These are phyloP conservation scores for Berkeleyomyces rouxiae DNA, from an alignment of 2,329 filamentous ascomycete genomes.

Conservation along the genomic window DNA sequence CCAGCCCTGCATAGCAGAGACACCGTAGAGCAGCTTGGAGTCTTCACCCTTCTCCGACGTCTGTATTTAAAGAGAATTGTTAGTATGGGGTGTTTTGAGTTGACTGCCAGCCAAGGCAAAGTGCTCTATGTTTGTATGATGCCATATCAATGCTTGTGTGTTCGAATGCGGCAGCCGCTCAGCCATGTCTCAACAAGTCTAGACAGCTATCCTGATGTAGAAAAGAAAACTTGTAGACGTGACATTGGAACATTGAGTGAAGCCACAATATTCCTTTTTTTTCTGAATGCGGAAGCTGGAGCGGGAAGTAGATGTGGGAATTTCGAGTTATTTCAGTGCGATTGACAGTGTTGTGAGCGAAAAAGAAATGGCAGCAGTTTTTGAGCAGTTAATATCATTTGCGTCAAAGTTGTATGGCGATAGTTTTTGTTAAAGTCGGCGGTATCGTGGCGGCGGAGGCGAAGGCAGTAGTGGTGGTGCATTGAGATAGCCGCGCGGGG, in stretches of 20 bases:
- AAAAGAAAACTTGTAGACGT: not conserved
- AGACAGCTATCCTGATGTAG: not conserved
- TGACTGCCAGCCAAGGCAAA: too few species aligned
- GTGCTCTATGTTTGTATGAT: not conserved
- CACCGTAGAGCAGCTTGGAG: constrained; percentile 81
- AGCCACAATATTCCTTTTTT: not conserved
- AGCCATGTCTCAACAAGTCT: constrained; percentile 3
- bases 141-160: not conserved
- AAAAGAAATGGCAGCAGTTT: not conserved
- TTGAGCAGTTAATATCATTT: not conserved
- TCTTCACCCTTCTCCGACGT: constrained; percentile 79
- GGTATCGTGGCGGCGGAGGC: not conserved
- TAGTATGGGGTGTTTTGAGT: too few species aligned
- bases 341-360: not conserved
- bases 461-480: not conserved
- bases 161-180: not conserved
- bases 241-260: not conserved
- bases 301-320: not conserved
- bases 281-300: not conserved
- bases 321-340: not conserved
- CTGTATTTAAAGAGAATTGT: constrained; percentile 28
- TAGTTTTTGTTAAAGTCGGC: not conserved
- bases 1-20: constrained; percentile 99
- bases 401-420: too few species aligned
- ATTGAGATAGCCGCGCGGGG: not conserved